Evolutionary conservation across 129 eudicot species (phyloP).

Genomic region (Saposhnikovia divaricata): DNA sequence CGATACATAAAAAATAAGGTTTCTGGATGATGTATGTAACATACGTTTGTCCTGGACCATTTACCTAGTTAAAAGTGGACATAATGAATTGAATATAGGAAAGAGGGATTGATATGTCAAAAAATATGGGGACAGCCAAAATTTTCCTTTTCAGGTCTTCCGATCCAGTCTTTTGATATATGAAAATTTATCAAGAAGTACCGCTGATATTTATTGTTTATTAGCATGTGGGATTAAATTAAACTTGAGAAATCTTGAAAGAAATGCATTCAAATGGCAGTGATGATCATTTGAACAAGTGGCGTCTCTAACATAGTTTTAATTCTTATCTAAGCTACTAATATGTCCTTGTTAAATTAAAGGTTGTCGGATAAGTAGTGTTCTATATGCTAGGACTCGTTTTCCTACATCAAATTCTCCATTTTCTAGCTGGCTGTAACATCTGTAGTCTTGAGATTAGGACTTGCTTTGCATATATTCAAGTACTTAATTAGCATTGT

Average conservation of each 20-base stretch:
- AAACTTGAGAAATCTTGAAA: neutral
- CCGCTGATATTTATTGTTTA: neutral
- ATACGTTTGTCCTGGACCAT: too few relatives aligned
- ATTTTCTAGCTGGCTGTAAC: neutral
- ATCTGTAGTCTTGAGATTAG: conserved; percentile 1
- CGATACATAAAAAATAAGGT: too few relatives aligned
- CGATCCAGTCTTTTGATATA: neutral
- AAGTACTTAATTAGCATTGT: neutral
- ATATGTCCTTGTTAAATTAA: neutral
- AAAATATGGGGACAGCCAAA: neutral
- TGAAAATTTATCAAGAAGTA: neutral
- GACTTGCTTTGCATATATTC: neutral
- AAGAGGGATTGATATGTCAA: neutral
- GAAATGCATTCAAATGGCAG: conserved; percentile 1
- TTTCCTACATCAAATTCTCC: neutral
- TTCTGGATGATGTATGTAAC: too few relatives aligned
- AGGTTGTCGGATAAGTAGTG: conserved; percentile 1
- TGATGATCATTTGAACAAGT: conserved; percentile 2
- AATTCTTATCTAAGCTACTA: conserved; percentile 1
- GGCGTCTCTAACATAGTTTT: neutral
- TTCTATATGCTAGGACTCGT: neutral
- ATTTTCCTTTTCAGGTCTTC: conserved; percentile 4
- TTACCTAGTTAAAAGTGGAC: neutral
- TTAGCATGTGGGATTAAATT: neutral
- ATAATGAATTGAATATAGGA: neutral